Evolutionary conservation across 2,329 filamentous ascomycete species (phyloP).

Genomic region (Microsporum audouinii): DNA sequence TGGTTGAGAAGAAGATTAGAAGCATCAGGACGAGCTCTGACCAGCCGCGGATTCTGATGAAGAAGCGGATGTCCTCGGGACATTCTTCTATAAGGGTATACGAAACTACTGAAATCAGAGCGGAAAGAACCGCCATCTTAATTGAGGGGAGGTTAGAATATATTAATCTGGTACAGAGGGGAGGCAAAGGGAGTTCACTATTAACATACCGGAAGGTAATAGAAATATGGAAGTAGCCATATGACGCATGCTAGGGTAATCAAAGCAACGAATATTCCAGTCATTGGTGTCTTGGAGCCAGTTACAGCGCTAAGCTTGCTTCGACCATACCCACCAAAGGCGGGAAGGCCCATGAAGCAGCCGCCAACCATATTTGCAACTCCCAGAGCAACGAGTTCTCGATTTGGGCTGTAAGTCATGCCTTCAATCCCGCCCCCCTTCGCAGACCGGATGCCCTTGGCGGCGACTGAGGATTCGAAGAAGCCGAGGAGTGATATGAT

Average conservation of each 20-base stretch:
- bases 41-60: constrained; percentile 73
- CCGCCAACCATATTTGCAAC: constrained; percentile 83
- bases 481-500: constrained; percentile 93
- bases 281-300: constrained; percentile 86
- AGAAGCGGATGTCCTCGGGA: constrained; percentile 84
- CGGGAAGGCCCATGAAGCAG: constrained; percentile 83
- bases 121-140: constrained; percentile 81
- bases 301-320: constrained; percentile 93
- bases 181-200: background rate
- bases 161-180: background rate
- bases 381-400: constrained; percentile 84
- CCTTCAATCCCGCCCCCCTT: constrained; percentile 58
- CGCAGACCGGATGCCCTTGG: constrained; percentile 66
- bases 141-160: background rate
- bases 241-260: constrained; percentile 72
- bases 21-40: constrained; percentile 77
- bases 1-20: constrained; percentile 79
- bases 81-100: constrained; percentile 92
- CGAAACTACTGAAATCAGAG: constrained; percentile 92
- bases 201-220: constrained; percentile 75
- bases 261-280: constrained; percentile 71
- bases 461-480: constrained; percentile 93
- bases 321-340: constrained; percentile 89
- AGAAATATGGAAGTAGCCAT: constrained; percentile 80
- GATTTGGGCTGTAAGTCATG: constrained; percentile 77